Evolutionary conservation across 768 basidiomycete species (phyloP).

Genomic region (Candolleomyces aberdarensis): DNA sequence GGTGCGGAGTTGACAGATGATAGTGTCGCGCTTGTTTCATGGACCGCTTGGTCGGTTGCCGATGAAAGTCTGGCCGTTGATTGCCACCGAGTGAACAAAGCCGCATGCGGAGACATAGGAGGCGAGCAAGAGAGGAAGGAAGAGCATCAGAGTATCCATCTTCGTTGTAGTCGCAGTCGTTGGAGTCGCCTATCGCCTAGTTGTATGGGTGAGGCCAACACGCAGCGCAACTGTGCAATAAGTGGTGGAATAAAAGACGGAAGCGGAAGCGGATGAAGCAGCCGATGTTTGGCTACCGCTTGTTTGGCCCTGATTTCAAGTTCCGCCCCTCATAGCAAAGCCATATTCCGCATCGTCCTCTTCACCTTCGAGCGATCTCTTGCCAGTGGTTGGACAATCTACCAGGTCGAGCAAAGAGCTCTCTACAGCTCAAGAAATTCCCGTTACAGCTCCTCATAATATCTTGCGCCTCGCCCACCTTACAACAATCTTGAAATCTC

Average conservation of each 20-base stretch:
- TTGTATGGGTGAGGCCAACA: neutral
- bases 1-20: slow-evolving; percentile 38
- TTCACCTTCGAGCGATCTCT: too few species aligned
- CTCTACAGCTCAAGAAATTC: too few species aligned
- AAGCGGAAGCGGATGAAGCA: neutral
- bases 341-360: too few species aligned
- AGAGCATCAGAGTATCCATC: slow-evolving; percentile 24
- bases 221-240: neutral
- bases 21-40: slow-evolving; percentile 18
- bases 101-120: slow-evolving; percentile 43
- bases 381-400: too few species aligned
- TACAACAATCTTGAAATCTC: too few species aligned
- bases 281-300: too few species aligned
- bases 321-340: too few species aligned
- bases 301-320: too few species aligned
- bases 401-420: too few species aligned
- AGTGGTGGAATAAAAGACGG: neutral
- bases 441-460: too few species aligned
- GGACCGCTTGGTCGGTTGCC: slow-evolving; percentile 30
- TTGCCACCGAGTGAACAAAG: slow-evolving; percentile 33
- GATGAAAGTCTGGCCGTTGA: slow-evolving; percentile 34
- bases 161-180: neutral
- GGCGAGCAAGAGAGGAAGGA: slow-evolving; percentile 30
- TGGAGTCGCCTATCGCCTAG: neutral
- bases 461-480: too few species aligned